Evolutionary conservation across 2,329 filamentous ascomycete genomes (phyloP), one percentile per base, ranked within the genome.

Genomic region (Xenoacremonium recifei): DNA sequence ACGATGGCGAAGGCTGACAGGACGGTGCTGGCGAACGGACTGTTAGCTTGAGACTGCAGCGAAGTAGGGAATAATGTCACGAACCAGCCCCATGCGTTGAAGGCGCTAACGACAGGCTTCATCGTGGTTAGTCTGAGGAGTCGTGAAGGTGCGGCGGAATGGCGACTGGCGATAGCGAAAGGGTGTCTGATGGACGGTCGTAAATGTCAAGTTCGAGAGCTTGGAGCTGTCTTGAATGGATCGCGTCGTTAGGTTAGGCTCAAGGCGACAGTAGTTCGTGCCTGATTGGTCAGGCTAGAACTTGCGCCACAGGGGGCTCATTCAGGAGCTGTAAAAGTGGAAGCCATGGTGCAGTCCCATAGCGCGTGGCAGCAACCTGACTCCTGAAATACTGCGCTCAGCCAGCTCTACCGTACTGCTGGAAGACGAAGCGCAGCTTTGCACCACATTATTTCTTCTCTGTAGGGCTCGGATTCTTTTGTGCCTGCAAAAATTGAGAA

Each of bases 1-100:
- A 87, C 34, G 61, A 87, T 76, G 59, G 82, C 72, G 67, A 88
- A 76, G 63, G 79, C 58, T 64, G 80, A 79, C 66, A 87, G 67
- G 70, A 90, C 70, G 63, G 84, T 86, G 77, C 92, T 96, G 33
- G 13, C 27, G 25, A 48, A 31, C 35, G 43, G 31, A 10, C 43
- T 41, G 52, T 62, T 56, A 62, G 60, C 50, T 40, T 42, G 38
- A 41, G 32, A 29, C 33, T 31, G 34, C 37, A 49, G 43, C 29
- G 19, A 40, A 37, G 42, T 29, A 25, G 43, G 32, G 27, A 52
- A 36, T n/a, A n/a, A n/a, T 43, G 50, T 46, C 45, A 67, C 82
- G 63, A 75, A 96, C 91, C 91, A 96, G 74, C 84, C 89, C 90
- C 91, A 96, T 62, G 91, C 92, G 73, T 95, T 91, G 73, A 91